These are phyloP conservation scores for Biscogniauxia mediterranea DNA, from an alignment of 2,329 filamentous ascomycete species.

Conservation along the genomic window DNA sequence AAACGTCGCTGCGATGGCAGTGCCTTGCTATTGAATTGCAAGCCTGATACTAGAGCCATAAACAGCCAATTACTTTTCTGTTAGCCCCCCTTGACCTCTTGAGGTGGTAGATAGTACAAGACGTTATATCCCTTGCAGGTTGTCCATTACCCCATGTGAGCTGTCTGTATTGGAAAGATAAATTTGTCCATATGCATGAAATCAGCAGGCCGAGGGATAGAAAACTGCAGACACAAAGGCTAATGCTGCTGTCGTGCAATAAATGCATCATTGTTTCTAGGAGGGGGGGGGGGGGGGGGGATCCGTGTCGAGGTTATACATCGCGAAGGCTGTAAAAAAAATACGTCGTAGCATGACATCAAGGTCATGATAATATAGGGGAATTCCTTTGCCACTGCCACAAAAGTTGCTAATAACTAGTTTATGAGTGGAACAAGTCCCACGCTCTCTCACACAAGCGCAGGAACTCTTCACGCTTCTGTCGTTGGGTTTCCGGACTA, in stretches of 20 bases:
- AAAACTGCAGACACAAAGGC: not conserved
- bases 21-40: not conserved
- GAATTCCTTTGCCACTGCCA: constrained; percentile 23
- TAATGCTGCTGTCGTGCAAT: not conserved
- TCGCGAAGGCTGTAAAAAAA: constrained; percentile 1
- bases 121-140: constrained; percentile 16
- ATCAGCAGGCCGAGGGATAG: not conserved
- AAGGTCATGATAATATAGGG: constrained; percentile 26
- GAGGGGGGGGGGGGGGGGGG: no score
- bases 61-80: not conserved
- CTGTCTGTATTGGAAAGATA: constrained; percentile 2
- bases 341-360: constrained; percentile 16
- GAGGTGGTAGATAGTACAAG: constrained; percentile 15
- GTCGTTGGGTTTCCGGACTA: constrained; percentile 76
- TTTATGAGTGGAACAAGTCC: constrained; percentile 93
- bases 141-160: not conserved
- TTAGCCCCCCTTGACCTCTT: constrained; percentile 4
- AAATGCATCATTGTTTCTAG: not conserved
- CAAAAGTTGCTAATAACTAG: not conserved
- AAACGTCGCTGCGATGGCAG: not conserved
- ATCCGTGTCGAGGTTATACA: not conserved
- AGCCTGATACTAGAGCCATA: not conserved
- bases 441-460: constrained; percentile 83
- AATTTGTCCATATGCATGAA: constrained; percentile 5
- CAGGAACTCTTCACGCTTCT: constrained; percentile 92